A percentile compares a stretch with the other conserved stretches of the same genome.
Conservation (phyloP, 2,329 filamentous ascomycete species). For the Aspergillus alliaceus region DNA sequence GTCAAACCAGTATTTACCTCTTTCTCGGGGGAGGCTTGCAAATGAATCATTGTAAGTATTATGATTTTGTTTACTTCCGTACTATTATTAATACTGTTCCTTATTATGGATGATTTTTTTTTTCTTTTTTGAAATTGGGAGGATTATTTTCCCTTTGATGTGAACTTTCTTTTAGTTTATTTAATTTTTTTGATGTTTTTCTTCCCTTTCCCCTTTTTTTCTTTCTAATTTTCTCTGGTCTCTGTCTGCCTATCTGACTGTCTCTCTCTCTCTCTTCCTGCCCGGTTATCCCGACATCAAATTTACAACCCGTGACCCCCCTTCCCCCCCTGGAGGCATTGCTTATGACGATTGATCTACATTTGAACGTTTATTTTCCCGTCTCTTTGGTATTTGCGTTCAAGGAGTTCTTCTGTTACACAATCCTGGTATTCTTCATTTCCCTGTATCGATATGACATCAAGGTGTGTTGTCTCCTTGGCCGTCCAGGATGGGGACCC, state of each 20-base stretch:
- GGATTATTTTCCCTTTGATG: not conserved
- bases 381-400: constrained; percentile 13
- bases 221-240: not conserved
- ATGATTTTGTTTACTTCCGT: not conserved
- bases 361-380: constrained; percentile 17
- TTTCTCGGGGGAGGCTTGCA: constrained; percentile 10
- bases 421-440: constrained; percentile 14
- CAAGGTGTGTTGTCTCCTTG: constrained; percentile 19
- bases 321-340: not conserved
- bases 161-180: not conserved
- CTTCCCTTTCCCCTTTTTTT: not conserved
- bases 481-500: constrained; percentile 22
- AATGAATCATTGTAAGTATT: constrained; percentile 26
- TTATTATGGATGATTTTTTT: too few relatives aligned
- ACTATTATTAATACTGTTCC: not conserved
- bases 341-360: constrained; percentile 21
- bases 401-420: constrained; percentile 17
- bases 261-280: not conserved
- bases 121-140: too few relatives aligned
- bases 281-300: constrained; percentile 1
- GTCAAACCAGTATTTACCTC: not conserved
- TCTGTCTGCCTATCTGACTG: not conserved
- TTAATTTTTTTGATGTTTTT: not conserved
- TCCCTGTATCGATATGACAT: constrained; percentile 18
- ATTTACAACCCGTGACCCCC: constrained; percentile 6